Base-by-base conservation (phyloP, 192 early-diverging fungal species). In the Umbelopsis ramanniana region DNA sequence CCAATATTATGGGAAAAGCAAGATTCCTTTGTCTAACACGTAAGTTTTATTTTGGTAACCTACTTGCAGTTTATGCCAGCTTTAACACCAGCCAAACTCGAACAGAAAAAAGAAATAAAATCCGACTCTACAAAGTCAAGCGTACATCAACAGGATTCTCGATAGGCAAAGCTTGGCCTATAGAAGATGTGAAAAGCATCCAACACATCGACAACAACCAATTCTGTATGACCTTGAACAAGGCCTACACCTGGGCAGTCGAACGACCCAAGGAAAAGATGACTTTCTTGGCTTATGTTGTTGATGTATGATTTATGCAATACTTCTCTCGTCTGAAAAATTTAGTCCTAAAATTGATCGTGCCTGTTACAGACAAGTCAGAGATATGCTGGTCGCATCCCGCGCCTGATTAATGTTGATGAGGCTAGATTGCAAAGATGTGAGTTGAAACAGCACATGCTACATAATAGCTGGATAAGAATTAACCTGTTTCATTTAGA, bases 1-100 rank as follows among this genome's bases (percentile, higher is more conserved):
- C 71, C 60, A 79, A 80, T 24, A 77, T 83, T 67, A 79, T 84
- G 48, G 79, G 75, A 57, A 88, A 84, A 43, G 79, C 81, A 46
- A 76, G 87, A 52, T 88, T 86, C 70, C 75, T 88, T 17, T 81
- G 85, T 46, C 67, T 86, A 57, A 84, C 87, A 29, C 79, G 87
- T 86, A 79, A 71, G 43, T 5, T 19, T 12, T 40, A 12, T 29
- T n/a, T 40, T 23, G 4, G 38, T 24, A 12, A 29, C 0, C 6
- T 29, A 19, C 9, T 46, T 22, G 15, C 35, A 6, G 3, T 45
- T 40, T 19, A 23, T 22, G 19, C 10, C 52, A 15, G 22, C 6
- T 67, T 48, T 22, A 46, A 11, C 4, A 40, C 12, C 26, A 45
- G 14, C 2, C 46, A 22, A 3, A 45, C 37, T 46, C 0, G 78